These are phyloP conservation scores for Penicillium crustosum DNA, from an alignment of 2,329 filamentous ascomycete species.

Conservation along the genomic window DNA sequence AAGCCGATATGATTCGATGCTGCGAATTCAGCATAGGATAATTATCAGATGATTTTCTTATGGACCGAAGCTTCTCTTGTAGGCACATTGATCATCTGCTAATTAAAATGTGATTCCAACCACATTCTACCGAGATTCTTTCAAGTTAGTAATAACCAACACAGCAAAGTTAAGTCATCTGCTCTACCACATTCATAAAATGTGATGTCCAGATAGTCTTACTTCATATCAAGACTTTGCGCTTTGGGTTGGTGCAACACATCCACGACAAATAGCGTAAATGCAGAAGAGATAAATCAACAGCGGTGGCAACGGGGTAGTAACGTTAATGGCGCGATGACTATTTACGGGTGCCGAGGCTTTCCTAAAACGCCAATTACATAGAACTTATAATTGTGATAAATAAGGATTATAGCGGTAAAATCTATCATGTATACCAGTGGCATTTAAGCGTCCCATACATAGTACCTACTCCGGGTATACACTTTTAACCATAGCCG, in stretches of 20 bases:
- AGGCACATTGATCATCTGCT: neutral
- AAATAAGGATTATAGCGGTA: neutral
- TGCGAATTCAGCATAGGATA: neutral
- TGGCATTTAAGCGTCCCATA: neutral
- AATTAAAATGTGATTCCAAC: neutral
- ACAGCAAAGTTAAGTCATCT: neutral
- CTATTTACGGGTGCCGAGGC: neutral
- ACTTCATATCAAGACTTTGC: neutral
- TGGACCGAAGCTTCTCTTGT: neutral
- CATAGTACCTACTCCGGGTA: neutral
- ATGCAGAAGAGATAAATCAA: neutral
- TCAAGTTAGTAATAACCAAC: neutral
- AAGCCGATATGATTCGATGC: neutral
- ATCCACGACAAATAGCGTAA: neutral
- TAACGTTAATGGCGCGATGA: neutral
- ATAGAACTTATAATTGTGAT: neutral
- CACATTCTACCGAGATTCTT: neutral
- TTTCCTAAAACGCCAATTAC: neutral
- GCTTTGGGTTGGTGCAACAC: neutral
- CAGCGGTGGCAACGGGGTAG: neutral
- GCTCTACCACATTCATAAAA: neutral
- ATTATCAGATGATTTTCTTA: neutral
- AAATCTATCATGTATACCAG: neutral
- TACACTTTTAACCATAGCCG: neutral
- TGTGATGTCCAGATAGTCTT: too few relatives aligned